Evolutionary conservation across 805 yeast species (phyloP).

Genomic region (Monosporozyma yasuniensis): DNA sequence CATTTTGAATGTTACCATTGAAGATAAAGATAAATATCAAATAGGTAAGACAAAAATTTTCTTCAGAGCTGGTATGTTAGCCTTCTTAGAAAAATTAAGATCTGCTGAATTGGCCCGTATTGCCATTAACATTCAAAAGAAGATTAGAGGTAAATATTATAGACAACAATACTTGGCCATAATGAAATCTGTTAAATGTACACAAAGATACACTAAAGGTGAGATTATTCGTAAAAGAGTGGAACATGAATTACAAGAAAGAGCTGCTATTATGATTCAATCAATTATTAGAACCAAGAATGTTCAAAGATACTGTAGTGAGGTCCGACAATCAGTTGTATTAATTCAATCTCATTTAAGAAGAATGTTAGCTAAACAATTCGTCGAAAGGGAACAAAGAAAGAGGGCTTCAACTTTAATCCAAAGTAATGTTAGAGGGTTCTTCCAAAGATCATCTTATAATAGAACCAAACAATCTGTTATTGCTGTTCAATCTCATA

Average conservation of each 20-base stretch:
- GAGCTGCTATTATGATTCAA: constrained; percentile 70
- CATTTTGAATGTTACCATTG: constrained; percentile 53
- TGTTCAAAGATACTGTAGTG: constrained; percentile 32
- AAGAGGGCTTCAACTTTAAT: constrained; percentile 52
- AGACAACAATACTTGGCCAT: constrained; percentile 52
- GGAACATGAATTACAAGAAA: constrained; percentile 45
- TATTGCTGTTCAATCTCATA: constrained; percentile 57
- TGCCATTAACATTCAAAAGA: constrained; percentile 79
- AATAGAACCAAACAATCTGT: constrained; percentile 41
- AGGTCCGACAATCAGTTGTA: constrained; percentile 19
- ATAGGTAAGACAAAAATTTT: constrained; percentile 89
- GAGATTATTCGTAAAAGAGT: constrained; percentile 46
- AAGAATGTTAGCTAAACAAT: constrained; percentile 40
- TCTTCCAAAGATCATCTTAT: constrained; percentile 41
- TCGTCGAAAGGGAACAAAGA: constrained; percentile 38
- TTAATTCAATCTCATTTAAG: constrained; percentile 41
- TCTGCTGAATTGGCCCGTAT: constrained; percentile 64
- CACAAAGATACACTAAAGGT: constrained; percentile 65
- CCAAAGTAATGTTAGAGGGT: constrained; percentile 63
- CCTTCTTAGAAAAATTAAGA: constrained; percentile 78
- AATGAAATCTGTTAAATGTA: constrained; percentile 43
- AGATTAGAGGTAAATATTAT: constrained; percentile 55
- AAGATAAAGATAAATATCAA: constrained; percentile 62
- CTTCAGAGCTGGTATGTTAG: constrained; percentile 95
- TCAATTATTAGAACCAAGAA: constrained; percentile 48